phyloP scores from a whole-genome alignment of 768 basidiomycete genomes.

The Guyanaporus albipodus region DNA sequence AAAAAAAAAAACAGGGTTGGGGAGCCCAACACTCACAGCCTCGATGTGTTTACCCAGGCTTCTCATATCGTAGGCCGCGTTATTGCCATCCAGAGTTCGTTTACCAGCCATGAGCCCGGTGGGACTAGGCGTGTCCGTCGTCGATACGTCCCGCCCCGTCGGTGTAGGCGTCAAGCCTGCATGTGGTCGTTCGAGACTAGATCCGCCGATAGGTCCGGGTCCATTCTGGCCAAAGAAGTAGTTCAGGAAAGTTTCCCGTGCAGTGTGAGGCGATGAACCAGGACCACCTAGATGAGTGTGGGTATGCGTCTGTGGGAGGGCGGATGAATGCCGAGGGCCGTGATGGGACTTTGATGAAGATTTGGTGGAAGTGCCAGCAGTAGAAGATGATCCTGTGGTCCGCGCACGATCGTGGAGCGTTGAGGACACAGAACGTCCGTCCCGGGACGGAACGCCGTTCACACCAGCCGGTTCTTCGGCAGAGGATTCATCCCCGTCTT shows the following conservation, averaged over 20 bases:
- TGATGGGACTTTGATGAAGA: conserved; percentile 26
- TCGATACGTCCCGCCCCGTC: conserved; percentile 64
- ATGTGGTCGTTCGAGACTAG: conserved; percentile 43
- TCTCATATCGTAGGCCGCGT: conserved; percentile 97
- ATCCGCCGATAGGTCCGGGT: conserved; percentile 63
- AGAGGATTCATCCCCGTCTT: conserved; percentile 64
- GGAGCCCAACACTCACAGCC: conserved; percentile 59
- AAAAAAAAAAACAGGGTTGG: neutral
- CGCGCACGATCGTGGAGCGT: conserved; percentile 73
- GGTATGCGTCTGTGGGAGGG: conserved; percentile 30
- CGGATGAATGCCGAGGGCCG: conserved; percentile 34
- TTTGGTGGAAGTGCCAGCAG: conserved; percentile 24
- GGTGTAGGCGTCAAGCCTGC: conserved; percentile 35
- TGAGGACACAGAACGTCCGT: conserved; percentile 70
- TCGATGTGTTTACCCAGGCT: conserved; percentile 97
- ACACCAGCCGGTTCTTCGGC: conserved; percentile 52
- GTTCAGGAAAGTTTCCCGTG: conserved; percentile 90
- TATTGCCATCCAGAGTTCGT: conserved; percentile 65
- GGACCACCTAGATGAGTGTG: conserved; percentile 32
- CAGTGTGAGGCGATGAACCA: conserved; percentile 46
- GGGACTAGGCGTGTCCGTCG: conserved; percentile 45
- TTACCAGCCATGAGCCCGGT: conserved; percentile 66
- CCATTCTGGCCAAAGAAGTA: conserved; percentile 97
- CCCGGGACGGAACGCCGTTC: conserved; percentile 52
- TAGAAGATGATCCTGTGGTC: conserved; percentile 36